Conservation (phyloP, 1,284 basidiomycete species). For the Gymnopus androsaceus region DNA sequence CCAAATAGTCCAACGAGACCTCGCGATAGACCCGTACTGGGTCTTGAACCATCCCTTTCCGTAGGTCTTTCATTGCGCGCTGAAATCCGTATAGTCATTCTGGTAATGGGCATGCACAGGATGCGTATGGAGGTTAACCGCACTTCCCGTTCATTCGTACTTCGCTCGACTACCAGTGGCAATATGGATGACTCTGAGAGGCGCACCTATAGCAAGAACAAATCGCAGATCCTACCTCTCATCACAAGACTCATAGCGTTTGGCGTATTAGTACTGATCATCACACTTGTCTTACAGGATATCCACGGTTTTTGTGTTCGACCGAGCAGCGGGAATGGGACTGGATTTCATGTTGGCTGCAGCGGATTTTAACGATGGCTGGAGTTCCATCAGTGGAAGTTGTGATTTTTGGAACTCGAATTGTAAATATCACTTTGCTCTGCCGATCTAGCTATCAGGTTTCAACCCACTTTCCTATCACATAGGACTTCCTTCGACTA, state of each 20-base stretch:
- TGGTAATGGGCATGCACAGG: not conserved
- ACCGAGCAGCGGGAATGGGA: not conserved
- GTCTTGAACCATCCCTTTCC: not conserved
- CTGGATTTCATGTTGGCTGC: not conserved
- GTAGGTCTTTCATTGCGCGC: not conserved
- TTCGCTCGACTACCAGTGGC: not conserved
- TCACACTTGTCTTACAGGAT: not conserved
- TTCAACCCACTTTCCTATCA: not conserved
- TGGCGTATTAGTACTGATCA: not conserved
- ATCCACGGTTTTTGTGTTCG: not conserved
- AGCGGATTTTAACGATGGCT: too few relatives aligned
- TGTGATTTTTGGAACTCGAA: conserved; percentile 4
- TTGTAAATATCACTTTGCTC: not conserved
- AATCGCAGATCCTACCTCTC: not conserved
- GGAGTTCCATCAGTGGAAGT: not conserved
- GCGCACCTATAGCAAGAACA: not conserved
- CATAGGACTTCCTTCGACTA: not conserved
- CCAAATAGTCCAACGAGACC: not conserved
- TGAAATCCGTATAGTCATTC: not conserved
- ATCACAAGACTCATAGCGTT: not conserved
- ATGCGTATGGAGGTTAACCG: not conserved
- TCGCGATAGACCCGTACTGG: not conserved
- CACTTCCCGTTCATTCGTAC: not conserved
- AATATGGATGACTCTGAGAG: too few relatives aligned
- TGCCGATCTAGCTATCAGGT: too few relatives aligned